Conservation (phyloP, 2,329 filamentous ascomycete genomes). For the Aureobasidium vineae region DNA sequence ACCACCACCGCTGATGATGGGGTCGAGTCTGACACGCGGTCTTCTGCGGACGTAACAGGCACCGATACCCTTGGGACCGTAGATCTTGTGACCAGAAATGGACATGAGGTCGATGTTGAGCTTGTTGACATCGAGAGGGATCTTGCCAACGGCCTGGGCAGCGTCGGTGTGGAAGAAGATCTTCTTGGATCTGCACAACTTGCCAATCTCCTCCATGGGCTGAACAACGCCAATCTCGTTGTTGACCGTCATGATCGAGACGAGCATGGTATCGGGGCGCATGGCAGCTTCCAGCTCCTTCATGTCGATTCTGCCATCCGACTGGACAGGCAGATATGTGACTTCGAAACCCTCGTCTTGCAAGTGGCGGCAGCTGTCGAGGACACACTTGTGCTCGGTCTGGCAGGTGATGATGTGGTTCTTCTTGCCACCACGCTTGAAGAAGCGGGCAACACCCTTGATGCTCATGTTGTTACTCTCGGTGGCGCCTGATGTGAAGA, state of each 20-base stretch:
- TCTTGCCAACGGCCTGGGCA: conserved; percentile 98
- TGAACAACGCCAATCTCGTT: conserved; percentile 99
- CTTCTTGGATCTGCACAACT: conserved; percentile 85
- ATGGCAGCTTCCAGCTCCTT: conserved; percentile 84
- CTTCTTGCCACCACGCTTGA: conserved; percentile 90
- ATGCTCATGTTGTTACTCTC: conserved; percentile 99
- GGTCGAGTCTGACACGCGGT: conserved; percentile 89
- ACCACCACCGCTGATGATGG: conserved; percentile 92
- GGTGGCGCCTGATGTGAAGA: conserved; percentile 96
- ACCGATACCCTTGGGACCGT: conserved; percentile 94
- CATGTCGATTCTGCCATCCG: conserved; percentile 81
- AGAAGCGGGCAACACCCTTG: conserved; percentile 96
- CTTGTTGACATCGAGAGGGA: conserved; percentile 91
- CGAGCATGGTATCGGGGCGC: conserved; percentile 82
- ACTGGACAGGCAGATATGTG: conserved; percentile 91
- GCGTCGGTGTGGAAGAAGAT: conserved; percentile 98
- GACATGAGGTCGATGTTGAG: conserved; percentile 99
- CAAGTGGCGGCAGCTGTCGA: conserved; percentile 94
- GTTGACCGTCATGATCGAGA: conserved; percentile 99
- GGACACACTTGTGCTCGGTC: conserved; percentile 98
- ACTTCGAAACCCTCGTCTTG: conserved; percentile 96
- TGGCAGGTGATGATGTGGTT: conserved; percentile 97
- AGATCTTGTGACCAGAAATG: conserved; percentile 98
- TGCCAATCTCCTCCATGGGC: conserved; percentile 88
- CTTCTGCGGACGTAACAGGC: conserved; percentile 93